Evolutionary conservation across 192 early-diverging fungal species (phyloP).

Genomic region (Mortierella claussenii): DNA sequence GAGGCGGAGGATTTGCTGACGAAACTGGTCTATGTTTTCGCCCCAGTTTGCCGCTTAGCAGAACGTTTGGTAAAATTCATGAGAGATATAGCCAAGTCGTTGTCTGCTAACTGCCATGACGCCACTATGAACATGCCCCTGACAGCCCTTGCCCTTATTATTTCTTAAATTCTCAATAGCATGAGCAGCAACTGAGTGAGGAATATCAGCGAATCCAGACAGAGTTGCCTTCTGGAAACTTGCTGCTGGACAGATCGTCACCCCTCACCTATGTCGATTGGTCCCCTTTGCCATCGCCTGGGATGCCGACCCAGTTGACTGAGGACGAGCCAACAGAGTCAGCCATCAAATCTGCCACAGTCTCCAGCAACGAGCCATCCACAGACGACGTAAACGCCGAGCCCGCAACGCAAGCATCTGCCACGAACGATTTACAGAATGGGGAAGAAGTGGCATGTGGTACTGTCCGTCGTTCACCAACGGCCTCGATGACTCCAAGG

Average conservation of each 20-base stretch:
- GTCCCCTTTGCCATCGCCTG: constrained; percentile 45
- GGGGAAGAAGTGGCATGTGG: too few relatives aligned
- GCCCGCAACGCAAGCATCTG: not conserved
- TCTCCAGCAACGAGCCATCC: not conserved
- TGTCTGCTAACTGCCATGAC: too few relatives aligned
- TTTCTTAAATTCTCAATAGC: constrained; percentile 11
- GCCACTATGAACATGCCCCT: too few relatives aligned
- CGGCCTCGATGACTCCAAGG: constrained; percentile 1
- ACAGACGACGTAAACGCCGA: not conserved
- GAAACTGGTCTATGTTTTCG: constrained; percentile 67
- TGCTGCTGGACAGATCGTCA: constrained; percentile 7
- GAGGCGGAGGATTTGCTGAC: constrained; percentile 71
- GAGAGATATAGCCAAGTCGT: too few relatives aligned
- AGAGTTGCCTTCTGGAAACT: constrained; percentile 34
- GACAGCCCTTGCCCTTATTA: too few relatives aligned
- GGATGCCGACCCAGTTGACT: constrained; percentile 14
- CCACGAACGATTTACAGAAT: not conserved
- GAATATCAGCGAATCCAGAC: constrained; percentile 12
- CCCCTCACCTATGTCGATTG: constrained; percentile 30
- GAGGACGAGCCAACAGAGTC: too few relatives aligned
- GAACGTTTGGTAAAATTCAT: constrained; percentile 63
- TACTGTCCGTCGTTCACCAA: not conserved
- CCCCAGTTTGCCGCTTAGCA: constrained; percentile 68
- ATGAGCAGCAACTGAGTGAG: constrained; percentile 43
- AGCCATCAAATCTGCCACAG: not conserved